Evolutionary conservation across 345 rosid genomes (phyloP), one percentile per base, ranked within the genome.

Genomic region (Mercurialis annua): DNA sequence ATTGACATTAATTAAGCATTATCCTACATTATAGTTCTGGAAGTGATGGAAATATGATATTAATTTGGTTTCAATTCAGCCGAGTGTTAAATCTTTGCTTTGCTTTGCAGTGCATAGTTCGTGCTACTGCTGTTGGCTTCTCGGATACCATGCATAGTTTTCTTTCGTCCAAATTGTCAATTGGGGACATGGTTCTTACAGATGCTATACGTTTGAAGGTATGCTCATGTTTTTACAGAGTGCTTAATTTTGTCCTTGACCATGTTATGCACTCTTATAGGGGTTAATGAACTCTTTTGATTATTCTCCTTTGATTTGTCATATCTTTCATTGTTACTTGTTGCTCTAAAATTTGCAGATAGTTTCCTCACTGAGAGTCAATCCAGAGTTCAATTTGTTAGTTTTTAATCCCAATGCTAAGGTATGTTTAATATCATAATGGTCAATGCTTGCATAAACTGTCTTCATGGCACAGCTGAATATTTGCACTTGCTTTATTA

Each of bases 201-300:
- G 94, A 88, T 82, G 92, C 96, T 77, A 72, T 85, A 64, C 76
- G 78, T 64, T 79, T 92, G 78, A 92, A 87, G 92, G 98, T 92
- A 75, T 74, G 71, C 69, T 66, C 33, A 73, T 70, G 27, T 70
- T 43, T 56, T 56, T 10, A 44, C 29, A 12, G 59, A 23, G 34
- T 67, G 6, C 5, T 29, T 31, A 18, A 33, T 4, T 49, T 51
- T 38, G 20, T 30, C 23, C 40, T 29, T 12, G 59, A 3, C 26
- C 3, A 36, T 26, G 38, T 60, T 24, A 17, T 15, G 0, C 51
- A 7, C 48, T 67, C 16, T 64, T 11, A 51, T 61, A 26, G 38
- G 38, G 26, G 42, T 51, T 40, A 40, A 40, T 23, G 31, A 50
- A 24, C 14, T n/a, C n/a, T 15, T 21, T 21, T 64, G 20, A 14